Conservation (phyloP, 768 basidiomycete genomes). For the Amanita molliuscula region DNA sequence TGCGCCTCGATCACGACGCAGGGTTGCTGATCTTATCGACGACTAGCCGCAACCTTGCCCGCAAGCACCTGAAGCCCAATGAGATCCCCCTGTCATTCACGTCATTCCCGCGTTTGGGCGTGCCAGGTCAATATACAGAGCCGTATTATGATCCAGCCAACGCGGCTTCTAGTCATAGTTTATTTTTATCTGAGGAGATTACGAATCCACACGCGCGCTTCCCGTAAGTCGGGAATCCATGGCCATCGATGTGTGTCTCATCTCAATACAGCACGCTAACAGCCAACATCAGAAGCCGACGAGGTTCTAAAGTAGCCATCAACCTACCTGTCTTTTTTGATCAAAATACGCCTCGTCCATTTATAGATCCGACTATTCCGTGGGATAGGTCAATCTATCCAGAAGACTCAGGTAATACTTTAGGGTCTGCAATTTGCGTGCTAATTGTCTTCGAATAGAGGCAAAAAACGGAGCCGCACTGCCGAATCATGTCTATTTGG, state of each 20-base stretch:
- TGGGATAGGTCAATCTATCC: constrained; percentile 76
- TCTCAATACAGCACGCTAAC: constrained; percentile 71
- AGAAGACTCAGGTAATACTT: constrained; percentile 66
- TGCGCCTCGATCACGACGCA: constrained; percentile 18
- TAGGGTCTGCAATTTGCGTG: neutral
- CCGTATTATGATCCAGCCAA: constrained; percentile 69
- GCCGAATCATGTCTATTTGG: constrained; percentile 89
- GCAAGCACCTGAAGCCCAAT: constrained; percentile 70
- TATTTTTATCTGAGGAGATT: constrained; percentile 92
- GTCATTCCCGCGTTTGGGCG: constrained; percentile 89
- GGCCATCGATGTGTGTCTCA: constrained; percentile 3
- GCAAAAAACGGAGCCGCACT: constrained; percentile 86
- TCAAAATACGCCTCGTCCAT: constrained; percentile 75
- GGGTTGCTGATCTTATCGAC: neutral
- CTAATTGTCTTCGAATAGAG: constrained; percentile 34
- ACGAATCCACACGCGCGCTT: constrained; percentile 97
- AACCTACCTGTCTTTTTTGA: constrained; percentile 93
- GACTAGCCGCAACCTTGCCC: constrained; percentile 70
- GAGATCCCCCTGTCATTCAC: constrained; percentile 91
- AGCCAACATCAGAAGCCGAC: constrained; percentile 83
- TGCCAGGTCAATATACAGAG: constrained; percentile 84
- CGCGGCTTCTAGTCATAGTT: constrained; percentile 81
- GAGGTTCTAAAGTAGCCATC: constrained; percentile 91
- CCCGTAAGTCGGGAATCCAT: constrained; percentile 56
- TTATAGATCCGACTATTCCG: constrained; percentile 88